Conservation (phyloP, 257 asterid genomes). For the Rehmannia glutinosa region DNA sequence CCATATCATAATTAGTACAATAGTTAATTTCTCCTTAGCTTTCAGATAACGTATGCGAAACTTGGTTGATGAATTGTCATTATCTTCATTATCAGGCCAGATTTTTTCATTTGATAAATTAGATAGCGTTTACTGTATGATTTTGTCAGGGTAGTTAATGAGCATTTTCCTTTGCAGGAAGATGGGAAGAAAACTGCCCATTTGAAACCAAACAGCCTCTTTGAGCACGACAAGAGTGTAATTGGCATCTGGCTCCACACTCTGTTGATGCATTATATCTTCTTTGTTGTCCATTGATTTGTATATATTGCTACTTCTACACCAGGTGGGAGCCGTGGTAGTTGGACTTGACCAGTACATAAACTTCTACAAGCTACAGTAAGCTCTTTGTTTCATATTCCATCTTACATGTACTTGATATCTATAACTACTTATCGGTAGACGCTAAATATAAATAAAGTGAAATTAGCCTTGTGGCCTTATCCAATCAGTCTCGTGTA, state of each 20-base stretch:
- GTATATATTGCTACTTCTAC: conserved; percentile 17
- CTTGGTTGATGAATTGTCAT: not conserved
- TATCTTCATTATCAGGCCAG: not conserved
- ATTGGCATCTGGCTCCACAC: conserved; percentile 15
- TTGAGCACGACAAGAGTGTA: conserved; percentile 80
- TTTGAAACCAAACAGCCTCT: conserved; percentile 48
- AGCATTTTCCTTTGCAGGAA: conserved; percentile 47
- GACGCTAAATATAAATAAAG: not conserved
- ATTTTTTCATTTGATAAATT: not conserved
- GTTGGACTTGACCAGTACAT: conserved; percentile 85
- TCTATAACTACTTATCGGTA: not conserved
- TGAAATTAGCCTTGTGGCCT: not conserved
- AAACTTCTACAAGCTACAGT: conserved; percentile 91
- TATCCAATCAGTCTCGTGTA: not conserved
- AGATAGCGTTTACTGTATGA: not conserved
- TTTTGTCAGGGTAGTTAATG: conserved; percentile 8
- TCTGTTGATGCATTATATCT: conserved; percentile 2
- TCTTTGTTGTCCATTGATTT: conserved; percentile 10
- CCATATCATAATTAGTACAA: no score
- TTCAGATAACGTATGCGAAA: not conserved
- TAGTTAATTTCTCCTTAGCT: not conserved
- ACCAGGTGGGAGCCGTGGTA: conserved; percentile 96
- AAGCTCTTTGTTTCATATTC: conserved; percentile 31
- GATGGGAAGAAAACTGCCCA: conserved; percentile 68
- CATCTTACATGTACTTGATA: not conserved